Evolutionary conservation across 2,329 filamentous ascomycete species (phyloP), one percentile per base, ranked within the genome.

Genomic region (Ilyonectria sp.): DNA sequence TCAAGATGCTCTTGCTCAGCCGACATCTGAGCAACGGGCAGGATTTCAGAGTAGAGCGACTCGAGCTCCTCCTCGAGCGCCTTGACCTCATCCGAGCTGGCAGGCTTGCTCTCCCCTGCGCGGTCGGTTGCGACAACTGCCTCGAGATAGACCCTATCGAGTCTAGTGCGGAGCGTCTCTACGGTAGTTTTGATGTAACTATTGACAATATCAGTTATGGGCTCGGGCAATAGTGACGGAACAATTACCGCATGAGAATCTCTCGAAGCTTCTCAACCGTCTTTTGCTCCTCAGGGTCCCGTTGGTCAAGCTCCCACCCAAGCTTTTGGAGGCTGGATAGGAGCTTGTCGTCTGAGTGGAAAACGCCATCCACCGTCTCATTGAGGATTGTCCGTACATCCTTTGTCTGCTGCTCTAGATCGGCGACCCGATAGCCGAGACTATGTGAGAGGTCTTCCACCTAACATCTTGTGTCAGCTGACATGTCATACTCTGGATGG

Each of bases 11-110:
- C 89, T 72, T 92, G 88, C 70, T 93, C 90, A 1, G 91, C 85
- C 0, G 91, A 89, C 89, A 94, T 93, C 69, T 92, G 89, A 7
- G 91, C 88, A 2, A 94, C 89, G 0, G 91, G 89, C 0, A 91
- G 81, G 46, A 94, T 90, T 75, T 94, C 92, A 0, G 90, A 83
- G 71, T 92, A 91, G 3, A 94, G 82, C 5, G 90, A 92, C 70
- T 93, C 90, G 1, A 94, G 82, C 74, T 93, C 92, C 35, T 87
- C 86, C 72, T 91, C 87, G 2, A 92, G 76, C 4, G 85, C 83
- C 15, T 80, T 81, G 10, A 86, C 83, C 55, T 89, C 86, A 6
- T 81, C 82, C 1, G 70, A 69, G 0, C 78, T 73, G 0, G 77
- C 78, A 6, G 75, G 69, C 4, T 71, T 70, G 10, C 69, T 67